A percentile compares a stretch with the other conserved stretches of the same genome.
Evolutionary conservation across 768 basidiomycete species (phyloP).

Genomic region (Tulasnella sp.): DNA sequence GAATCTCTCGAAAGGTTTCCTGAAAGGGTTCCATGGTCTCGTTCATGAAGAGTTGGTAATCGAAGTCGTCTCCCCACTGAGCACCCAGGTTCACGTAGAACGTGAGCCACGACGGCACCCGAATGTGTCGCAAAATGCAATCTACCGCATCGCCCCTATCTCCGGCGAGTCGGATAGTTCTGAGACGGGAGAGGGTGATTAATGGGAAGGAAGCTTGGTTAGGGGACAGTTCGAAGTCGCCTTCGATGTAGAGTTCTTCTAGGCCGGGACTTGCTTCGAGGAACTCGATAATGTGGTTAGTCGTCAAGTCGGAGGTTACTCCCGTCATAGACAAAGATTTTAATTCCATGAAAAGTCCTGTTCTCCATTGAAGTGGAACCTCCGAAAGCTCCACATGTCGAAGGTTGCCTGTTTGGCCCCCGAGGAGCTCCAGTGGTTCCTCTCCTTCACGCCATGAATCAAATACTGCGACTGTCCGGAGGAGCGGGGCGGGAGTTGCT

Average conservation of each 20-base stretch:
- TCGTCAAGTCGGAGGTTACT: not conserved
- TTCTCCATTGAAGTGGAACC: not conserved
- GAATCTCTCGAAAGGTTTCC: not conserved
- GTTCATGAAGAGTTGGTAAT: not conserved
- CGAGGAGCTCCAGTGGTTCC: not conserved
- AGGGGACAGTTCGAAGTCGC: not conserved
- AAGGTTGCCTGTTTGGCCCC: not conserved
- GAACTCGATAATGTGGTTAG: not conserved
- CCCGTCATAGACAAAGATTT: not conserved
- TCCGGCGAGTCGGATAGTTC: not conserved
- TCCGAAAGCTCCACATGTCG: not conserved
- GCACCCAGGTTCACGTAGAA: not conserved
- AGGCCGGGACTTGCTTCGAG: not conserved
- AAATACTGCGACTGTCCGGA: not conserved
- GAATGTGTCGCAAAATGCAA: not conserved
- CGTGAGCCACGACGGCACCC: not conserved
- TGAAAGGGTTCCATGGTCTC: not conserved
- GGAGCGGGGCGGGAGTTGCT: not conserved
- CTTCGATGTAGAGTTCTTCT: not conserved
- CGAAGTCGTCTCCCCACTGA: not conserved
- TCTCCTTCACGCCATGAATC: not conserved
- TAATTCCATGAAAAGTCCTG: not conserved
- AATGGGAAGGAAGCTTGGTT: not conserved
- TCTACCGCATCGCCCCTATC: not conserved
- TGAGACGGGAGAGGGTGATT: not conserved